Percentiles rank a stretch among this genome's conserved stretches.
Evolutionary conservation across 805 yeast genomes (phyloP).

Genomic region (Hanseniaspora lindneri): DNA sequence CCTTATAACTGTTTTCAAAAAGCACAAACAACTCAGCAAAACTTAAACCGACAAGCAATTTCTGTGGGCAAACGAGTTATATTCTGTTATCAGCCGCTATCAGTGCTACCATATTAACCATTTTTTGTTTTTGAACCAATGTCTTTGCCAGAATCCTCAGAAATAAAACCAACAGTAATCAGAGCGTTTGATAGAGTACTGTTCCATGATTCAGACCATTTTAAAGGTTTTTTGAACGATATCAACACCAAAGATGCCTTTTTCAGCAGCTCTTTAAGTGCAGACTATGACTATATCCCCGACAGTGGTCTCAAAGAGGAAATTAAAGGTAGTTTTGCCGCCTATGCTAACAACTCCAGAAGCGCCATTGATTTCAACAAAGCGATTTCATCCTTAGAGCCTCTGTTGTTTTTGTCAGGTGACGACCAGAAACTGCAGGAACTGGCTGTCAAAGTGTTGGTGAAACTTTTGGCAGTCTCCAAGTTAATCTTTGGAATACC

Average conservation of each 20-base stretch:
- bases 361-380: slow-evolving; percentile 7
- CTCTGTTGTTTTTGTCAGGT: slow-evolving; percentile 5
- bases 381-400: slow-evolving; percentile 7
- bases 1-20: no score
- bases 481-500: slow-evolving; percentile 8
- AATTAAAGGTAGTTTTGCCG: not conserved
- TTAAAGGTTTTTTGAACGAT: slow-evolving; percentile 8
- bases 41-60: no score
- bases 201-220: slow-evolving; percentile 12
- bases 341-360: not conserved
- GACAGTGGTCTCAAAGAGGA: not conserved
- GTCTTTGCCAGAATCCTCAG: not conserved
- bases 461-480: slow-evolving; percentile 3
- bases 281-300: slow-evolving; percentile 1
- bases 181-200: slow-evolving; percentile 5
- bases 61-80: no score
- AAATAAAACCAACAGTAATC: slow-evolving; percentile 5
- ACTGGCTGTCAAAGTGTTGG: slow-evolving; percentile 1
- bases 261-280: not conserved
- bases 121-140: not conserved
- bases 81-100: no score
- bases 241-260: slow-evolving; percentile 2
- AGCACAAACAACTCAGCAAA: no score
- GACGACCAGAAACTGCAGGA: not conserved
- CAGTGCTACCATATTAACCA: no score